phyloP scores from a whole-genome alignment of 495 filamentous ascomycete species.

The Neurospora terricola region DNA sequence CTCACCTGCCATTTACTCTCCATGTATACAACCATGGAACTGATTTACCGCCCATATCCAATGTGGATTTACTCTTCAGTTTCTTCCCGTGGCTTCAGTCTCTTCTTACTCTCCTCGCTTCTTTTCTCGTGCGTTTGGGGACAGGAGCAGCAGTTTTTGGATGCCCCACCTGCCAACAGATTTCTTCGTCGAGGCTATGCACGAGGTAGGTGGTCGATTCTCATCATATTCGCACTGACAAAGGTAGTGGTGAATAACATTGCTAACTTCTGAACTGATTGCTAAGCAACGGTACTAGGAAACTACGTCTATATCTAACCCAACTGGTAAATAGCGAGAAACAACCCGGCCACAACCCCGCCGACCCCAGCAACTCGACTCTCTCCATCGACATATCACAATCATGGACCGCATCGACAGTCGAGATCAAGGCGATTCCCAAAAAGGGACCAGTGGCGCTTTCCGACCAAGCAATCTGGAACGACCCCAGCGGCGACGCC shows the following conservation, averaged over 20 bases:
- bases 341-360: not conserved
- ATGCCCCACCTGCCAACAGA: not conserved
- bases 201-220: not conserved
- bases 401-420: slow-evolving; percentile 24
- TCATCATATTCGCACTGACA: not conserved
- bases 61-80: not conserved
- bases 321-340: slow-evolving; percentile 1
- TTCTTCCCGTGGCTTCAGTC: not conserved
- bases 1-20: not conserved
- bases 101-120: not conserved
- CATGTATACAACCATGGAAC: not conserved
- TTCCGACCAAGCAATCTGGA: slow-evolving; percentile 18
- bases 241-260: not conserved
- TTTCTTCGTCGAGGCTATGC: not conserved
- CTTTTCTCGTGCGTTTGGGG: not conserved
- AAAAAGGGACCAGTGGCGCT: slow-evolving; percentile 2
- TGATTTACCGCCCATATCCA: not conserved
- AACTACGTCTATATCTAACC: slow-evolving; percentile 10
- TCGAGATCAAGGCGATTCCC: slow-evolving; percentile 16
- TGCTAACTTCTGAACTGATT: not conserved
- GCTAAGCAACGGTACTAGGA: slow-evolving; percentile 5
- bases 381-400: slow-evolving; percentile 22
- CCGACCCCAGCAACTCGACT: not conserved
- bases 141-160: not conserved
- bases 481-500: slow-evolving; percentile 9